Conservation (phyloP, 2,329 filamentous ascomycete genomes). For the Didymella exigua region DNA sequence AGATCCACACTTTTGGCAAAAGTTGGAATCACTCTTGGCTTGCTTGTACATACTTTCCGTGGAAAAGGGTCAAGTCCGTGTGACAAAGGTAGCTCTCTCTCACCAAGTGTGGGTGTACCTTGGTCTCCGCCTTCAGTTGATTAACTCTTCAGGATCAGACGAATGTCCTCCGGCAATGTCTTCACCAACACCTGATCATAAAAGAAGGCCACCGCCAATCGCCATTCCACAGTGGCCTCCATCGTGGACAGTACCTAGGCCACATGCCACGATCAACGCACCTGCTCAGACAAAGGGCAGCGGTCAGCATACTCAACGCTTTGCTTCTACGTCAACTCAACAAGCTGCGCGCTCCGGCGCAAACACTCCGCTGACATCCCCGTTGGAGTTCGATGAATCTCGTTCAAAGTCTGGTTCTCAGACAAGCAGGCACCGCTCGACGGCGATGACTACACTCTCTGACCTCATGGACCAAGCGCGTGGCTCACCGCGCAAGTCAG, state of each 20-base stretch:
- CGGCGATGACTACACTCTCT: slow-evolving; percentile 31
- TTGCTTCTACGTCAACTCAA: slow-evolving; percentile 14
- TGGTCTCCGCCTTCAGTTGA: not conserved
- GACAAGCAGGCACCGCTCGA: slow-evolving; percentile 17
- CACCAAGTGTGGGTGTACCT: not conserved
- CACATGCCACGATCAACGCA: slow-evolving; percentile 27
- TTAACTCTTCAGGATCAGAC: not conserved
- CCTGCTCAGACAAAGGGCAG: slow-evolving; percentile 7
- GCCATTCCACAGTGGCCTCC: slow-evolving; percentile 22
- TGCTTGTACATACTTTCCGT: not conserved
- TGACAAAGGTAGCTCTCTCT: not conserved
- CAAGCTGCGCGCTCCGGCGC: slow-evolving; percentile 8
- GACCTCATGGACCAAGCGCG: slow-evolving; percentile 34
- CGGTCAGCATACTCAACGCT: slow-evolving; percentile 18
- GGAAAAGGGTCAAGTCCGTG: too few species aligned
- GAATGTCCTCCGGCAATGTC: slow-evolving; percentile 20
- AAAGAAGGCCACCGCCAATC: slow-evolving; percentile 38
- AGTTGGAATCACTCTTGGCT: not conserved
- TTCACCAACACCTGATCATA: slow-evolving; percentile 18
- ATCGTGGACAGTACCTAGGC: slow-evolving; percentile 17
- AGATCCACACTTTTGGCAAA: not conserved
- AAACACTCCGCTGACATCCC: slow-evolving; percentile 21
- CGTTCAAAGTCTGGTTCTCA: slow-evolving; percentile 25
- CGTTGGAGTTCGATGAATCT: slow-evolving; percentile 15
- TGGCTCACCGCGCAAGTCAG: slow-evolving; percentile 31